Base-by-base conservation (phyloP, 1,139 yeast species). In the Hemisphaericaspora xylanilytica region DNA sequence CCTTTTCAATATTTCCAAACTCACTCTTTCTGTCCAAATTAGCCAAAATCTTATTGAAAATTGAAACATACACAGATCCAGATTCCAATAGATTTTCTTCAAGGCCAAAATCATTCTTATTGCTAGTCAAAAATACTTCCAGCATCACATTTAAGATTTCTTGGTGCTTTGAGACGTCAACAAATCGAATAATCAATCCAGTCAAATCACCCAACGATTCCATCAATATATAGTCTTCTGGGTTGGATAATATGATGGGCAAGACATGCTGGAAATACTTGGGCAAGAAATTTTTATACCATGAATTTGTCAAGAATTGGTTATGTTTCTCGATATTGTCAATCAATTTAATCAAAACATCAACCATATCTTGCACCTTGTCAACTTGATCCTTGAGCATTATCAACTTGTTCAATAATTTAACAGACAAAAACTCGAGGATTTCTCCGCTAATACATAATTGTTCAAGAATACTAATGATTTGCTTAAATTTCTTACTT, bases 31-130 rank as follows among this genome's bases (percentile, higher is more conserved):
- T 72, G 48, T 80, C 84, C 20, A 81, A 53, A 16, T 73, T 75
- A 3, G 83, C 70, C 22, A 81, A 45, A 1, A 79, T 51, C 46
- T 75, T 77, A 32, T 65, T 67, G 47, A 77, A 76, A 1, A 82
- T 50, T 5, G 74, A 61, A 16, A 78, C 61, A 22, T 71, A 53
- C n/a, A 64, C 61, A n/a, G 62, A 53, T 2, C 80, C 73, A 0
- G 40, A 33, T 1, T 54, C 51, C 5, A 67, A 41, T 3, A 77
- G 44, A 26, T 62, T 47, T 43, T 49, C 31, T 22, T 38, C 29
- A 44, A 42, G 36, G 32, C 45, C 38, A 44, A 42, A 40, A 33
- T 45, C 39, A 45, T 47, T 16, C 13, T 40, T 36, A 3, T 18
- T 15, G 29, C 32, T 21, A 10, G 40, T 41, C 37, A 53, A 40